Percentiles rank a stretch among this genome's conserved stretches.
These are phyloP conservation scores for Chrysochromulina parva DNA, from an alignment of 78 protist genomes.

Conservation along the genomic window DNA sequence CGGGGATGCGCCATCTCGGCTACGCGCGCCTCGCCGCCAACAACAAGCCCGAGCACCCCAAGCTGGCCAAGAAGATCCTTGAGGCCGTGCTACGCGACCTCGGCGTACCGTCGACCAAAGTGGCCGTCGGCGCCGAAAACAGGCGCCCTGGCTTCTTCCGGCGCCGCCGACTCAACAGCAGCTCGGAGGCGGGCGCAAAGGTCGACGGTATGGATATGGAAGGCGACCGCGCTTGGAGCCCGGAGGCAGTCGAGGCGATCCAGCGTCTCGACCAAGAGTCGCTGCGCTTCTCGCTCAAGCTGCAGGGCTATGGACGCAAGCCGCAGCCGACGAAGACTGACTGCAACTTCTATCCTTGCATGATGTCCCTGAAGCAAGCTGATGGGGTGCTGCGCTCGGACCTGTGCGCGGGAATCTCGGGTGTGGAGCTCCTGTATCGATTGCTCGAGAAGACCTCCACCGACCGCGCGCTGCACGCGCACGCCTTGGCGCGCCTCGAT, in stretches of 20 bases:
- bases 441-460: not conserved
- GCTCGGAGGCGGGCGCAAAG: too few species aligned
- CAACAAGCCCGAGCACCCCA: not conserved
- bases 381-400: not conserved
- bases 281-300: too few species aligned
- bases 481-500: not conserved
- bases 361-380: not conserved
- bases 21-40: not conserved
- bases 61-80: not conserved
- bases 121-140: too few species aligned
- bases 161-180: too few species aligned
- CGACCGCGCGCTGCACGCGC: constrained; percentile 1
- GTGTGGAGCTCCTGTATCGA: not conserved
- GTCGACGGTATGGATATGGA: too few species aligned
- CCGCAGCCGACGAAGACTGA: not conserved
- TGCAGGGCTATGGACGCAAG: not conserved
- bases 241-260: too few species aligned
- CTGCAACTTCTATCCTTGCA: not conserved
- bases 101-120: too few species aligned
- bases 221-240: too few species aligned
- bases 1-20: not conserved
- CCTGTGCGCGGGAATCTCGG: not conserved
- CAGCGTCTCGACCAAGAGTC: too few species aligned
- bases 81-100: not conserved
- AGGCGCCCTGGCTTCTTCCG: too few species aligned